Conservation (phyloP, 176 grass and related monocot species). For the Bolboschoenus planiculmis region DNA sequence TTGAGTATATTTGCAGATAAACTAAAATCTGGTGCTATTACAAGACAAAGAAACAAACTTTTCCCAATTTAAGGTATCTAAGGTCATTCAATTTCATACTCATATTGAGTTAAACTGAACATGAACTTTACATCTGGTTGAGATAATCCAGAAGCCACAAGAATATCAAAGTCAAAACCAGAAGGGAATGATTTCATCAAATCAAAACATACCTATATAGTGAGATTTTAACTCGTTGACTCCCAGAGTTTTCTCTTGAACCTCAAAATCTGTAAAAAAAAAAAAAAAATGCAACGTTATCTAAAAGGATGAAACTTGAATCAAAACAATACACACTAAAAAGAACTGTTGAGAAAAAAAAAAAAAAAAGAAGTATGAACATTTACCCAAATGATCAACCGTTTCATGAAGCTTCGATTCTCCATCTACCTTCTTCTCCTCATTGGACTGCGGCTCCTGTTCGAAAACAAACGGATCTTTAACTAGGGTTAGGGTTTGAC, state of each 20-base stretch:
- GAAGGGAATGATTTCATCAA: not conserved
- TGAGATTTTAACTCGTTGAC: conserved; percentile 4
- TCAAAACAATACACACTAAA: too few species aligned
- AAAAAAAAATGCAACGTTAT: not conserved
- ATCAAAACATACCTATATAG: not conserved
- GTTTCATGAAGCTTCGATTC: not conserved
- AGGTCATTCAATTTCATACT: not conserved
- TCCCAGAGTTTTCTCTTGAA: not conserved
- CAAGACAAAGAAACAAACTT: not conserved
- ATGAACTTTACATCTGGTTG: not conserved
- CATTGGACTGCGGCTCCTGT: not conserved
- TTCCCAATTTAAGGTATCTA: not conserved
- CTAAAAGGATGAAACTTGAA: not conserved
- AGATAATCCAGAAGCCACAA: not conserved
- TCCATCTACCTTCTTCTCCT: not conserved
- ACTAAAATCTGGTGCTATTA: not conserved
- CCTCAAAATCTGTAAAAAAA: not conserved
- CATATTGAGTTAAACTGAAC: not conserved
- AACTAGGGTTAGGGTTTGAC: not conserved
- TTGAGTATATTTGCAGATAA: not conserved
- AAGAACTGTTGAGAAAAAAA: too few species aligned
- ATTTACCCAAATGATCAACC: conserved; percentile 3
- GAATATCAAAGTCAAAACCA: not conserved
- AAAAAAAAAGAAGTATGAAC: conserved; percentile 18
- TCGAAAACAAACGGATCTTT: conserved; percentile 11